Percentiles rank a stretch among this genome's conserved stretches.
phyloP scores from a whole-genome alignment of 495 filamentous ascomycete genomes.

The Glonium stellatum region DNA sequence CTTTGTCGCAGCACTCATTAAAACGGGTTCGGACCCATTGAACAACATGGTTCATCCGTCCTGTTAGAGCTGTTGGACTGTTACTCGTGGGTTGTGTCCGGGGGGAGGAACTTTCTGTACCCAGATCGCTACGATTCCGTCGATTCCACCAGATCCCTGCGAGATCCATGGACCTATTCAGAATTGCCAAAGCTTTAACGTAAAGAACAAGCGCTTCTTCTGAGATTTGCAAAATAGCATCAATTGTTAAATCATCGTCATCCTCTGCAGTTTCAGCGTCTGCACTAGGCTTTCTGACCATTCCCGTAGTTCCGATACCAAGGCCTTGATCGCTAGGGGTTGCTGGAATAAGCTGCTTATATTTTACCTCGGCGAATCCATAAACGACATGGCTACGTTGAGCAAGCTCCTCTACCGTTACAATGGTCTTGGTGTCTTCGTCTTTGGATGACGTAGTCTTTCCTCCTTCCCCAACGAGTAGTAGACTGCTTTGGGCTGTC shows the following conservation, averaged over 20 bases:
- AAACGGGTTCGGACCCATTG: constrained; percentile 92
- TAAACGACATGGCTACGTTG: constrained; percentile 91
- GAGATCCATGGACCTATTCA: constrained; percentile 95
- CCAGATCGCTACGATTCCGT: constrained; percentile 41
- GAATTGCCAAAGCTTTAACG: constrained; percentile 81
- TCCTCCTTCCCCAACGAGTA: constrained; percentile 59
- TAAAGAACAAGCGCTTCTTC: constrained; percentile 95
- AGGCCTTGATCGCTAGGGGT: constrained; percentile 67
- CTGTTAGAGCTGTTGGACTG: constrained; percentile 49
- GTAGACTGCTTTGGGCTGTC: constrained; percentile 51
- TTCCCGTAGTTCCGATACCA: constrained; percentile 52
- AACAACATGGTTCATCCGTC: constrained; percentile 81
- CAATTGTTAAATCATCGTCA: constrained; percentile 66
- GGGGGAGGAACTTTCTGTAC: constrained; percentile 42
- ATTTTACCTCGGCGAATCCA: constrained; percentile 96
- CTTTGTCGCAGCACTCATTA: constrained; percentile 94
- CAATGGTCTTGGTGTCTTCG: constrained; percentile 71
- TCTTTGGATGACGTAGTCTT: constrained; percentile 56
- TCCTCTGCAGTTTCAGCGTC: constrained; percentile 31
- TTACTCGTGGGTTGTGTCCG: constrained; percentile 38
- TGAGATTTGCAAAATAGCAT: constrained; percentile 77
- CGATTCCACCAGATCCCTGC: constrained; percentile 87
- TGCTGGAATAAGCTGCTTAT: constrained; percentile 85
- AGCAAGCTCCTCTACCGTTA: constrained; percentile 82
- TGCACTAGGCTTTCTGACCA: constrained; percentile 37